phyloP scores from a whole-genome alignment of 2,329 filamentous ascomycete species.

The Alternaria arborescens region DNA sequence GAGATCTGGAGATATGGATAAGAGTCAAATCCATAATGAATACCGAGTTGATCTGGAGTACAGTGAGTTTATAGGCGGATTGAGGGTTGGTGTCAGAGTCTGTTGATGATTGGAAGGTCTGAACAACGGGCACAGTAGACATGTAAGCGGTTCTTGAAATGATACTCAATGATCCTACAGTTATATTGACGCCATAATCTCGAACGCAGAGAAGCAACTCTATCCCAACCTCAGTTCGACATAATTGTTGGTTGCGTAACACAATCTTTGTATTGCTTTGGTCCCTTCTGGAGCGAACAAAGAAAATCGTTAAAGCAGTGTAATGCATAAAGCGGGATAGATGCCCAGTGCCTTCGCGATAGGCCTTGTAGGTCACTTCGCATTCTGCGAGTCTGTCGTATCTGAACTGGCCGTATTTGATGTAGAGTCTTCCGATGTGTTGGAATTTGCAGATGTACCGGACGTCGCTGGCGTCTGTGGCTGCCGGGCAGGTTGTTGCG shows the following conservation, averaged over 20 bases:
- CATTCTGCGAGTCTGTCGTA: neutral
- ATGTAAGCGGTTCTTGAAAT: neutral
- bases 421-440: neutral
- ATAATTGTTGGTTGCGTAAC: neutral
- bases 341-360: neutral
- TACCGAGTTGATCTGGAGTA: too few species aligned
- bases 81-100: too few species aligned
- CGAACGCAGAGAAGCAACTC: neutral
- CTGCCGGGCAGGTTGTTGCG: slow-evolving; percentile 31
- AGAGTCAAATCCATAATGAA: too few species aligned
- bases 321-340: neutral
- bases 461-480: neutral
- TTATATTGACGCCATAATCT: neutral
- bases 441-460: neutral
- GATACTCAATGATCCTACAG: neutral
- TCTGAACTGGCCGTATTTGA: slow-evolving; percentile 13
- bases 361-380: neutral
- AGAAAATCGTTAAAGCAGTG: neutral
- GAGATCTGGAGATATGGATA: too few species aligned
- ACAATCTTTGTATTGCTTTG: neutral
- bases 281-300: neutral
- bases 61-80: too few species aligned
- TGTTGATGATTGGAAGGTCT: neutral
- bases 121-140: neutral
- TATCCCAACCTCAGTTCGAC: too few species aligned